A percentile compares a stretch with the other conserved stretches of the same genome.
phyloP scores from a whole-genome alignment of 2,329 filamentous ascomycete genomes.

The Alternaria alternata region DNA sequence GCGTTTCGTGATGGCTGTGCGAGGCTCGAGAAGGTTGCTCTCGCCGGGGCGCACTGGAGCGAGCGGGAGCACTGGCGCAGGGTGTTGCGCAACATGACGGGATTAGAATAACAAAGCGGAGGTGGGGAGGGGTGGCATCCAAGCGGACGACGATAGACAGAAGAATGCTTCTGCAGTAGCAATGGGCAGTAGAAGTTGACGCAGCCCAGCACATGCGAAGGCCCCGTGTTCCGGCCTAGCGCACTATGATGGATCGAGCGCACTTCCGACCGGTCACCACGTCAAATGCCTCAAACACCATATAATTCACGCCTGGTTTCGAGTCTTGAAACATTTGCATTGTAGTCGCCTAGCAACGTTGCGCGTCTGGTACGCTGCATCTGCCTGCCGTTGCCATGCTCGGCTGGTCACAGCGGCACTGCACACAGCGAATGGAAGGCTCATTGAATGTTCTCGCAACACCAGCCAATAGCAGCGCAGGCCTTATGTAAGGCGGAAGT shows the following conservation, averaged over 20 bases:
- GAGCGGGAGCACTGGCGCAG: constrained; percentile 71
- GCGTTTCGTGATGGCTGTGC: constrained; percentile 51
- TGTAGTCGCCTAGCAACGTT: not conserved
- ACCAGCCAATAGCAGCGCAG: constrained; percentile 22
- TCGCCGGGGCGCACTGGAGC: constrained; percentile 64
- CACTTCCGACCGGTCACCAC: constrained; percentile 20
- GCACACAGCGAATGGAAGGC: constrained; percentile 2
- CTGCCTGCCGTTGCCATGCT: not conserved
- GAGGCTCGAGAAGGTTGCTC: constrained; percentile 54
- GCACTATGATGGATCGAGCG: constrained; percentile 16
- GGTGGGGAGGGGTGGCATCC: constrained; percentile 40
- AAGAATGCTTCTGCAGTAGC: constrained; percentile 30
- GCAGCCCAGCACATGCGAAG: constrained; percentile 29
- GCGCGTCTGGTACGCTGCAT: not conserved
- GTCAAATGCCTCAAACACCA: constrained; percentile 35
- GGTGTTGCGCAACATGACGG: constrained; percentile 76
- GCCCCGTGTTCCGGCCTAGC: constrained; percentile 31
- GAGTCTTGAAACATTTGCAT: not conserved
- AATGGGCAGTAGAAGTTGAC: constrained; percentile 24
- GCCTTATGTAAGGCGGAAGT: constrained; percentile 18
- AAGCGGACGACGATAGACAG: constrained; percentile 35
- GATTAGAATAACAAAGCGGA: constrained; percentile 27
- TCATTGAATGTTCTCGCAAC: constrained; percentile 1
- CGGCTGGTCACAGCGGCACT: not conserved
- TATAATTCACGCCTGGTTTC: not conserved